Percentiles rank a stretch among this genome's conserved stretches.
phyloP scores from a whole-genome alignment of 306 rosid species.

The Vigna trinervia region DNA sequence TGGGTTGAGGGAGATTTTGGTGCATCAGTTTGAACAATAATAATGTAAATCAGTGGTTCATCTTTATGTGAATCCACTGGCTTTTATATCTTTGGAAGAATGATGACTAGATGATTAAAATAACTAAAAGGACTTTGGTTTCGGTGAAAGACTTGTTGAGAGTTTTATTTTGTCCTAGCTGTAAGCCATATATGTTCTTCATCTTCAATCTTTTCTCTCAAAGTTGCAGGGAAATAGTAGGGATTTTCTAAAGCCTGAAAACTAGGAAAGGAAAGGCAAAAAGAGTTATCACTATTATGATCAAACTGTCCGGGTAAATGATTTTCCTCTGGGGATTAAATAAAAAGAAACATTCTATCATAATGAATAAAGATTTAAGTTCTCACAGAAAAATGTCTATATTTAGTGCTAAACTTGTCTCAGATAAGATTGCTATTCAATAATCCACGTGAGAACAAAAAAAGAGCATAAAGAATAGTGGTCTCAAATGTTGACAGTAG shows the following conservation, averaged over 20 bases:
- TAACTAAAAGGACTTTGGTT: slow-evolving; percentile 50
- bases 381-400: not conserved
- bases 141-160: slow-evolving; percentile 50
- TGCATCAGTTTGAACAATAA: slow-evolving; percentile 56
- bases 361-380: not conserved
- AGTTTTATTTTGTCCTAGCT: slow-evolving; percentile 54
- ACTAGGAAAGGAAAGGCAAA: slow-evolving; percentile 58
- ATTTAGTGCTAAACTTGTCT: not conserved
- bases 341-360: not conserved
- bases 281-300: slow-evolving; percentile 40
- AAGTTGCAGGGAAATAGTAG: slow-evolving; percentile 43
- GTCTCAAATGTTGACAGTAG: slow-evolving; percentile 38
- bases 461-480: not conserved
- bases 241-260: slow-evolving; percentile 58
- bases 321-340: slow-evolving; percentile 35
- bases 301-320: slow-evolving; percentile 45
- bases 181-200: slow-evolving; percentile 47
- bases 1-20: slow-evolving; percentile 38
- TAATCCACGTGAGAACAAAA: not conserved
- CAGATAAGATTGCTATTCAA: not conserved
- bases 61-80: slow-evolving; percentile 61
- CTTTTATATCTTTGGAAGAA: slow-evolving; percentile 67
- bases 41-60: slow-evolving; percentile 57
- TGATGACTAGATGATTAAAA: slow-evolving; percentile 66
- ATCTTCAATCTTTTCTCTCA: slow-evolving; percentile 43